These are phyloP conservation scores for Amylostereum areolatum DNA, from an alignment of 1,284 basidiomycete species.

Conservation along the genomic window DNA sequence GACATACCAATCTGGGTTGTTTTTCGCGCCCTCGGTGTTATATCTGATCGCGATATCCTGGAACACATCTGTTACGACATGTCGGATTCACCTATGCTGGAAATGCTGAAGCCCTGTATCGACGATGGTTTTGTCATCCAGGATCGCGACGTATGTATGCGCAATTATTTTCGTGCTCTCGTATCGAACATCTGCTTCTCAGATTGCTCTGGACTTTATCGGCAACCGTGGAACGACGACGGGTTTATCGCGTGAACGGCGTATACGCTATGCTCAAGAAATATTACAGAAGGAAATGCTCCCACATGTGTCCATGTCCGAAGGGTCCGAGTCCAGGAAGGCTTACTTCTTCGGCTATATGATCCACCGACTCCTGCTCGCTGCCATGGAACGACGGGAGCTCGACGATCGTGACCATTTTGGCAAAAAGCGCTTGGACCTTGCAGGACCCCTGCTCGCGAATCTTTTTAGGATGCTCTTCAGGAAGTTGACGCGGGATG, in stretches of 20 bases:
- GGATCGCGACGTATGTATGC: constrained; percentile 75
- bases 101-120: constrained; percentile 98
- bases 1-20: constrained; percentile 99
- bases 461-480: constrained; percentile 98
- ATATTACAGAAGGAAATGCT: constrained; percentile 99
- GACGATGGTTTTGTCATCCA: constrained; percentile 99
- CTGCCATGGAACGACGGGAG: constrained; percentile 91
- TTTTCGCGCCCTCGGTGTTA: constrained; percentile 96
- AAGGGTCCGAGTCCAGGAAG: constrained; percentile 97
- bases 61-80: constrained; percentile 99
- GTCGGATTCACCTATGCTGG: constrained; percentile 93
- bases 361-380: constrained; percentile 93
- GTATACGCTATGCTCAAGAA: constrained; percentile 95
- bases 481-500: constrained; percentile 94
- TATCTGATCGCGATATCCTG: constrained; percentile 95
- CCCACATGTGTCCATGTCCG: constrained; percentile 94
- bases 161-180: constrained; percentile 1
- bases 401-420: constrained; percentile 99
- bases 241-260: constrained; percentile 86
- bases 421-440: constrained; percentile 95
- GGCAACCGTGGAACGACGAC: constrained; percentile 97
- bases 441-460: constrained; percentile 92
- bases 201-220: constrained; percentile 91
- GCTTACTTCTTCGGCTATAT: constrained; percentile 99
- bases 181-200: constrained; percentile 8